Conservation (phyloP, 257 asterid genomes). For the Penstemon eatonii region DNA sequence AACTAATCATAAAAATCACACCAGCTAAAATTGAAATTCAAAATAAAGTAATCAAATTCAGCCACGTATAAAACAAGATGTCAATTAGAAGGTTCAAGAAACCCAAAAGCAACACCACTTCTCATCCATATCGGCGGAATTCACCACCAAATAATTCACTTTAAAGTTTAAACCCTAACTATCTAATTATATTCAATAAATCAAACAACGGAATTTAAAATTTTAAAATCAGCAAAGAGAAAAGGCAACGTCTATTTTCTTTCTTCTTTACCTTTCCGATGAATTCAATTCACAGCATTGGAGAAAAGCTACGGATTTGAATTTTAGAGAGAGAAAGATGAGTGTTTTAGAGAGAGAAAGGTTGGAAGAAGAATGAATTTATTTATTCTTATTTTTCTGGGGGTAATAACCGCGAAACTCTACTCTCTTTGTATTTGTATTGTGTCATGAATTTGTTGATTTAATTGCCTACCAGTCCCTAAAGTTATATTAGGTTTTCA, state of each 20-base stretch:
- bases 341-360: constrained; percentile 41
- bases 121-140: constrained; percentile 27
- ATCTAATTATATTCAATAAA: constrained; percentile 24
- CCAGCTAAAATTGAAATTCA: constrained; percentile 14
- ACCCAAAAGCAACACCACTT: constrained; percentile 9
- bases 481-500: neutral
- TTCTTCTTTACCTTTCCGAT: constrained; percentile 32
- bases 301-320: constrained; percentile 29
- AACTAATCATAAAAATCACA: constrained; percentile 8
- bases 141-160: constrained; percentile 24
- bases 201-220: constrained; percentile 21
- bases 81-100: neutral
- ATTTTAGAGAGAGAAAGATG: constrained; percentile 33
- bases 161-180: constrained; percentile 25
- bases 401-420: constrained; percentile 64
- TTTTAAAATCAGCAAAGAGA: constrained; percentile 30
- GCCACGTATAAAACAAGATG: constrained; percentile 23
- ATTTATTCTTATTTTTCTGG: constrained; percentile 28
- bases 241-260: constrained; percentile 6
- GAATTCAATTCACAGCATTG: constrained; percentile 47
- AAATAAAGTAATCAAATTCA: constrained; percentile 25
- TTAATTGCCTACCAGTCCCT: constrained; percentile 30
- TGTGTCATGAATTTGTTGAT: neutral
- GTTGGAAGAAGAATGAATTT: constrained; percentile 41
- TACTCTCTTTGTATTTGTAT: constrained; percentile 36